Evolutionary conservation across 441 rosid genomes (phyloP), one percentile per base, ranked within the genome.

Genomic region (Melianthus villosus): DNA sequence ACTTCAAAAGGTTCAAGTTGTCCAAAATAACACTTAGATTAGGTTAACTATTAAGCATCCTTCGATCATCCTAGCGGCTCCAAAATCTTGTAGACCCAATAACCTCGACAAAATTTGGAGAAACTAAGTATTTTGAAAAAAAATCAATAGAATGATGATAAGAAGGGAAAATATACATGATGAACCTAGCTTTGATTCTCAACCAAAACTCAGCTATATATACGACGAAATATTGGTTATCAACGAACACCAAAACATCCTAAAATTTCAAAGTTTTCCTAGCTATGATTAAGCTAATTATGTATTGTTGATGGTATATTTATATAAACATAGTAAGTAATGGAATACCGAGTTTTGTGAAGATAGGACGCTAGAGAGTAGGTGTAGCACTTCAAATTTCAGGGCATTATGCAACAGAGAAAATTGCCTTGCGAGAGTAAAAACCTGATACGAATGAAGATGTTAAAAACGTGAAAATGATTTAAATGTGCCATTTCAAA

Each of bases 311-410:
- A 16, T 35, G n/a, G 18, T 17, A 12, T 4, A 32, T 14, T 32
- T 32, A 16, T 8, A n/a, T 11, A 4, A 10, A 32, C 20, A 2
- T 6, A 22, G 38, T 6, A 44, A 39, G 47, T 9, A 12, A 43
- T 35, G 18, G 29, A 72, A 50, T 61, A 81, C 97, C 38, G 62
- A 59, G 57, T 46, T 57, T 20, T 75, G 53, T 4, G 87, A 77
- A 18, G 75, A 70, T 62, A 83, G 71, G 51, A 89, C 59, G 37
- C 69, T 63, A 23, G 89, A 76, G 22, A 89, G 77, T 13, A 83
- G 45, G 49, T 75, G 85, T 47, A 89, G 85, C 19, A 73, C 77
- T 54, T 81, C 92, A 46, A 89, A 84, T 72, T 83, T 87, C 52
- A 80, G 42, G 18, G 77, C 69, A 66, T 67, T 76, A 60, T 81